Evolutionary conservation across 306 rosid genomes (phyloP), one percentile per base, ranked within the genome.

Genomic region (Astragalus membranaceus): DNA sequence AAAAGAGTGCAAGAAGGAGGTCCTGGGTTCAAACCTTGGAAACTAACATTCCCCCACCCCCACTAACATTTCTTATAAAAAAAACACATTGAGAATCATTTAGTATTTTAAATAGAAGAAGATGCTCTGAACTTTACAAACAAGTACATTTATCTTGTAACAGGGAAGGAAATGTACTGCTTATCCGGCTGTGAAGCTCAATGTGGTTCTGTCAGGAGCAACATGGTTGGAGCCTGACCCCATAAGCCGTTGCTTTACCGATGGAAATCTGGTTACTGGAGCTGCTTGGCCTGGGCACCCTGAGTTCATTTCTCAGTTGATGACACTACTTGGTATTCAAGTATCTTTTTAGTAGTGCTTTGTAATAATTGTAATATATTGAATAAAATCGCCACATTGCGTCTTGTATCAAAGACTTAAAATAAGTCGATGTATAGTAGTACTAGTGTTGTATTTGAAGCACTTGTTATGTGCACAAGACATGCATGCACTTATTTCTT

Each of bases 141-240:
- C 32, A 15, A 39, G 13, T 42, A 35, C 37, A 30, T 15, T 66
- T 16, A 65, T 8, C 9, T 64, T 39, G 48, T 46, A 3, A 56
- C 77, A 90, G 97, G 98, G 97, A 64, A 90, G 80, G 83, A 90
- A 84, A 75, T 94, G 97, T 41, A 94, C 98, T 17, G 98, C 96
- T 5, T 82, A 90, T 78, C 97, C 96, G 7, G 90, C 87, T 0
- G 96, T 83, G 76, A 90, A 85, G 83, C 90, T 94, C 49, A 78
- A 88, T 26, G 90, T 94, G 52, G 86, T 82, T 39, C 64, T 90
- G 9, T 3, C 85, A 11, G 96, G 96, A 23, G 98, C 89, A 12
- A 81, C 85, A 29, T 94, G 97, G 97, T 33, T 85, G 83, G 98
- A 94, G 77, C 97, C 97, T 1, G 81, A 87, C n/a, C 98, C 92